Evolutionary conservation across 2,329 filamentous ascomycete species (phyloP).

Genomic region (Lachnellula occidentalis): DNA sequence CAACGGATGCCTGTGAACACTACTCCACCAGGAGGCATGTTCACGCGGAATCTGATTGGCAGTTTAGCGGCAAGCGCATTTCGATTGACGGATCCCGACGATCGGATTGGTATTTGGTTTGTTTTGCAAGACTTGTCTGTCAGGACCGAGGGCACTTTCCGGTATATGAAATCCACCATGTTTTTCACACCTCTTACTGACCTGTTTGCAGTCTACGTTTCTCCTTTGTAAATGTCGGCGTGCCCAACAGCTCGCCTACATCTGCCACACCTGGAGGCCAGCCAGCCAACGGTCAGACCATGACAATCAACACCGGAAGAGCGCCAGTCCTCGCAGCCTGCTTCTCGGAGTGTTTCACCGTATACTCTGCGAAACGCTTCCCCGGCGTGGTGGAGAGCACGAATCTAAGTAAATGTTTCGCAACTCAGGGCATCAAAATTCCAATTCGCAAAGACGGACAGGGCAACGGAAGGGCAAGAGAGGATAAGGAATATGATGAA

Average conservation of each 20-base stretch:
- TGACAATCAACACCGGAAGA: slow-evolving; percentile 61
- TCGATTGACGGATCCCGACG: slow-evolving; percentile 69
- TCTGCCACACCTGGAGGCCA: slow-evolving; percentile 1
- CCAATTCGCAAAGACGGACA: slow-evolving; percentile 82
- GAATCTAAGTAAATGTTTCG: slow-evolving; percentile 84
- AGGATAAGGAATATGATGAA: slow-evolving; percentile 27
- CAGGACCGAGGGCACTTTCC: slow-evolving; percentile 83
- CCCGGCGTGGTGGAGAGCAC: slow-evolving; percentile 96
- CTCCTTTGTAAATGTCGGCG: slow-evolving; percentile 80
- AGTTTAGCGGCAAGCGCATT: slow-evolving; percentile 86
- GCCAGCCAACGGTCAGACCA: slow-evolving; percentile 35
- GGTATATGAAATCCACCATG: slow-evolving; percentile 48
- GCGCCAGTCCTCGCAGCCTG: slow-evolving; percentile 78
- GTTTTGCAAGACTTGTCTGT: slow-evolving; percentile 93
- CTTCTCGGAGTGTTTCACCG: slow-evolving; percentile 86
- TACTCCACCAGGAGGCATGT: slow-evolving; percentile 68
- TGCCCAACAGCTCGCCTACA: slow-evolving; percentile 26
- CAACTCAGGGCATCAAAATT: slow-evolving; percentile 91
- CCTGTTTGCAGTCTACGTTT: slow-evolving; percentile 49
- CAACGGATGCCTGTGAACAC: slow-evolving; percentile 19
- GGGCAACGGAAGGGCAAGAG: slow-evolving; percentile 20
- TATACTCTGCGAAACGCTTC: slow-evolving; percentile 97
- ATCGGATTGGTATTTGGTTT: slow-evolving; percentile 91
- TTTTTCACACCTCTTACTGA: neutral
- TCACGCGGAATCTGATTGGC: slow-evolving; percentile 90